These are phyloP conservation scores for Cicer pinnatifidum DNA, from an alignment of 306 rosid species.

Conservation along the genomic window DNA sequence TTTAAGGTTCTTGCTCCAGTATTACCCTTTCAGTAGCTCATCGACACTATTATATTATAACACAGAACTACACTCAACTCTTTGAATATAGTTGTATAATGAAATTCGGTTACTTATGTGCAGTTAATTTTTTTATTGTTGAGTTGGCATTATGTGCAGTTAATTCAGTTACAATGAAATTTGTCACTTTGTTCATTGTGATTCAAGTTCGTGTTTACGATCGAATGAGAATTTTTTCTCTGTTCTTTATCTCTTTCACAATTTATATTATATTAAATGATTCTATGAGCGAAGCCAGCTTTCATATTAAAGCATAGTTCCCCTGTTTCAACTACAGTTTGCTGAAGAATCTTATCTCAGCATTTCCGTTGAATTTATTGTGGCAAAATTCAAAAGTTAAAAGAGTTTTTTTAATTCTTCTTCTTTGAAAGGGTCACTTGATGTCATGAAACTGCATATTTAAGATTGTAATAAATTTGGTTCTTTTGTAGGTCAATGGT, in stretches of 20 bases:
- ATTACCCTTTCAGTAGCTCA: conserved; percentile 19
- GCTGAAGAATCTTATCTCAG: background rate
- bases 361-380: background rate
- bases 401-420: background rate
- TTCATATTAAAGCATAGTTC: background rate
- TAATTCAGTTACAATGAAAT: too few relatives aligned
- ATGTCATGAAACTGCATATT: conserved; percentile 2
- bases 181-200: background rate
- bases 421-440: background rate
- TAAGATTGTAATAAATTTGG: conserved; percentile 5
- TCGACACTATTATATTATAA: background rate
- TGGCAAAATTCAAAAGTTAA: background rate
- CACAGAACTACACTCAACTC: background rate
- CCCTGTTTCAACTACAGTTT: background rate
- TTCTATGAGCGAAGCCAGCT: background rate
- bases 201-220: too few relatives aligned
- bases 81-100: background rate
- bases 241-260: background rate
- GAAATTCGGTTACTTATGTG: background rate
- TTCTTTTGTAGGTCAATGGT: conserved; percentile 56
- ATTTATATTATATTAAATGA: background rate
- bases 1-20: conserved; percentile 56
- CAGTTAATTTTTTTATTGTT: background rate
- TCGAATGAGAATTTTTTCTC: background rate
- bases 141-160: conserved; percentile 1